Base-by-base conservation (phyloP, 805 yeast genomes). In the Yarrowia bubula region DNA sequence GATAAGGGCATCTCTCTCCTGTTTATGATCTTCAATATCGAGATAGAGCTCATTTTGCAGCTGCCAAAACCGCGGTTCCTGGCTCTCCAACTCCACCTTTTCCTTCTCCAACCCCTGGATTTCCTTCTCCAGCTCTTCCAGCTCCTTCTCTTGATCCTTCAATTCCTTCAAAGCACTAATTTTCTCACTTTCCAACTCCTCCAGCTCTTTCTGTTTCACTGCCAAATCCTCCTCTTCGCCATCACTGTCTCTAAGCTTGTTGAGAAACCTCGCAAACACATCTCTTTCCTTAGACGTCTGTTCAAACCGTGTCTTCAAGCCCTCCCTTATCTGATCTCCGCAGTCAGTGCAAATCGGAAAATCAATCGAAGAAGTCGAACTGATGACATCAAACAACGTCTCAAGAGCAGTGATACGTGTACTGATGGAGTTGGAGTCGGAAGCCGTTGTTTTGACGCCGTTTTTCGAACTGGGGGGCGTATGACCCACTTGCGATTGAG, bases 311-410 rank as follows among this genome's bases (percentile, higher is more conserved):
- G 78, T 74, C 70, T 86, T 87, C 74, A 91, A 80, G 65, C 86
- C 86, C 9, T 83, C 85, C 10, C 88, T 78, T 31, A 93, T 75
- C 18, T 81, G 73, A 47, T 81, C 84, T 7, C 95, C 88, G 74
- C 99, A 95, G 48, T 92, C 98, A 28, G 81, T 81, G 70, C 98
- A 93, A 14, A 95, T 84, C 0, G 99, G 99, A 71, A 85, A 86
- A 68, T 90, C 96, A 14, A 93, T 81, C 67, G 87, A 91, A 61
- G 87, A 86, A 67, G 55, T 58, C 35, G 51, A 32, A 18, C 51
- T 43, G 35, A 58, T 58, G n/a, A 58, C 43, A 51, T 44, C 51
- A 22, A 58, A 58, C 18, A 58, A n/a, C 18, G 50, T 58, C 15
- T 58, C 64, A 17, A 58, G 35, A n/a, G 64, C 64, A 13, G 51